Evolutionary conservation across 331 rosid species (phyloP).

Genomic region (Phaseolus coccineus): DNA sequence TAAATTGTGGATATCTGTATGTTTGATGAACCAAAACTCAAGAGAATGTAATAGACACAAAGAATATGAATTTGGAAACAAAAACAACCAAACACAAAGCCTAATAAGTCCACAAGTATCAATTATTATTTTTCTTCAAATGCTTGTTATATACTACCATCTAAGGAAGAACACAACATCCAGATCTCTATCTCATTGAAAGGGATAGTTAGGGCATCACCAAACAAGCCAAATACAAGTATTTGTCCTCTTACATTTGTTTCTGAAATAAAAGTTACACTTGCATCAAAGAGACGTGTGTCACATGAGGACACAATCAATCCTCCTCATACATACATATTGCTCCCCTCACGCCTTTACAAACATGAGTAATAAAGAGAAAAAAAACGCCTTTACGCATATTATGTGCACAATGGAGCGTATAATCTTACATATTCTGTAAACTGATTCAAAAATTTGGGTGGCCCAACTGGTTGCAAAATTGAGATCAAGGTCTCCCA

Average conservation of each 20-base stretch:
- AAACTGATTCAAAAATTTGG: conserved; percentile 48
- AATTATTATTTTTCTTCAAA: background rate
- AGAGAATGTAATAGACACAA: too few relatives aligned
- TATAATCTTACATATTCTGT: conserved; percentile 45
- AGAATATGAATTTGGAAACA: too few relatives aligned
- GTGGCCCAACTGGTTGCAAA: conserved; percentile 21
- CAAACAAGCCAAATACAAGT: conserved; percentile 35
- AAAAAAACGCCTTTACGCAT: conserved; percentile 39
- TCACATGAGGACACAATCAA: conserved; percentile 47
- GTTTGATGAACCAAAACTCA: too few relatives aligned
- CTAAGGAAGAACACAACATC: background rate
- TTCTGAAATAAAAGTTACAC: conserved; percentile 21
- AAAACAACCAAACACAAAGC: too few relatives aligned
- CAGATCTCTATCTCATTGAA: conserved; percentile 1
- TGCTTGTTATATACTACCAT: background rate
- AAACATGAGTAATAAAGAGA: conserved; percentile 41
- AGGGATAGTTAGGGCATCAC: conserved; percentile 24
- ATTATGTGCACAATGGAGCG: conserved; percentile 54
- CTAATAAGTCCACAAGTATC: background rate
- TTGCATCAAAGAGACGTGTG: conserved; percentile 24
- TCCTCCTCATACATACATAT: conserved; percentile 48
- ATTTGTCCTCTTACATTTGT: background rate
- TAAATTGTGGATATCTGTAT: too few relatives aligned
- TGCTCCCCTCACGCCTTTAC: conserved; percentile 28
- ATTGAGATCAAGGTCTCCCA: conserved; percentile 63